A percentile compares a stretch with the other conserved stretches of the same genome.
These are phyloP conservation scores for Capsella bursapastoris DNA, from an alignment of 345 rosid species.

Conservation along the genomic window DNA sequence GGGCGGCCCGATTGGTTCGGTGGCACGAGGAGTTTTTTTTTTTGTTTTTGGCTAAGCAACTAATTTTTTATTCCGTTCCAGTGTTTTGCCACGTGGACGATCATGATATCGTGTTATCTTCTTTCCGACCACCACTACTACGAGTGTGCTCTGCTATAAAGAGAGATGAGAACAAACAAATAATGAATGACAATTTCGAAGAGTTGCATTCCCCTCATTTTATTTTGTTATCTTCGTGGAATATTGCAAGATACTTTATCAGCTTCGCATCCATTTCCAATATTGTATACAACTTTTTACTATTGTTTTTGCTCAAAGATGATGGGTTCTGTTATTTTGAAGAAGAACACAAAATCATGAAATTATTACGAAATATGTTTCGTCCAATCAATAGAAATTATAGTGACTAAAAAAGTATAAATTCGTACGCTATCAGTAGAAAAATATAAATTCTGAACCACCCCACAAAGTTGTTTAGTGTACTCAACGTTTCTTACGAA, in stretches of 20 bases:
- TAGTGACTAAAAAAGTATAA: too few species aligned
- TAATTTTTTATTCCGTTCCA: neutral
- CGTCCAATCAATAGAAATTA: too few species aligned
- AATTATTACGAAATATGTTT: neutral
- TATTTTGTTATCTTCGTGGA: neutral
- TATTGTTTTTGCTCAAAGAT: too few species aligned
- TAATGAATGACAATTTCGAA: neutral
- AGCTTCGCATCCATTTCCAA: neutral
- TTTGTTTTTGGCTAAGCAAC: neutral
- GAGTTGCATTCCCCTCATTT: neutral
- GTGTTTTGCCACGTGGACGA: slow-evolving; percentile 51
- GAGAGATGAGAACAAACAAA: neutral
- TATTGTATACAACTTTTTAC: neutral
- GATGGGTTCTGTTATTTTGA: neutral
- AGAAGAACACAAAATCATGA: neutral
- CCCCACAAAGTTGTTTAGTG: neutral
- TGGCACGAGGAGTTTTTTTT: slow-evolving; percentile 30
- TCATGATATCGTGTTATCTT: slow-evolving; percentile 33
- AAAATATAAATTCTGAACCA: neutral
- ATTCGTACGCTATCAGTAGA: too few species aligned
- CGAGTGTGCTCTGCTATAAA: neutral
- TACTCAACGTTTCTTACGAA: neutral
- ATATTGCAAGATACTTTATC: neutral
- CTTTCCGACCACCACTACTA: slow-evolving; percentile 20
- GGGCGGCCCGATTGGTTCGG: slow-evolving; percentile 47